Percentiles rank a stretch among this genome's conserved stretches.
These are phyloP conservation scores for Teunomyces pallodes DNA, from an alignment of 805 yeast species.

Conservation along the genomic window DNA sequence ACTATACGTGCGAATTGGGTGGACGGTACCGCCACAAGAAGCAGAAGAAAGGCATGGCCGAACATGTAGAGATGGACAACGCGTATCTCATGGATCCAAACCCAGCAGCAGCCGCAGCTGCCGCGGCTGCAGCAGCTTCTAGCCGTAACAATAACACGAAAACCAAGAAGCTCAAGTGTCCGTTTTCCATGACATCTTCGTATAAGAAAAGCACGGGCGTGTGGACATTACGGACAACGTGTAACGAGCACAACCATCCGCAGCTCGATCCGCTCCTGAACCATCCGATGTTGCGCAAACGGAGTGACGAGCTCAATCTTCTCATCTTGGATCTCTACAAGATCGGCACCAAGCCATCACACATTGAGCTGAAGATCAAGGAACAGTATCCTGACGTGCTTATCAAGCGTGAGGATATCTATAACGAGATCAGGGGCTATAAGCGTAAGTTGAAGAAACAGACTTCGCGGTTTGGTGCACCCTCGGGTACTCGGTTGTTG, in stretches of 20 bases:
- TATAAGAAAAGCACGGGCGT: slow-evolving; percentile 47
- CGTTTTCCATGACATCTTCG: slow-evolving; percentile 58
- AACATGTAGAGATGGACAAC: slow-evolving; percentile 27
- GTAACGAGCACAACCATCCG: slow-evolving; percentile 59
- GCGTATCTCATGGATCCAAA: slow-evolving; percentile 34
- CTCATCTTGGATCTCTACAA: slow-evolving; percentile 51
- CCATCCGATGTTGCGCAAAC: slow-evolving; percentile 56
- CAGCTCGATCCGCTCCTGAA: slow-evolving; percentile 53
- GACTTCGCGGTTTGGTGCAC: slow-evolving; percentile 23
- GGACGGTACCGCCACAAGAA: slow-evolving; percentile 55
- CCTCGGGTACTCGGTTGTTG: slow-evolving; percentile 16
- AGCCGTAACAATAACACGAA: slow-evolving; percentile 24
- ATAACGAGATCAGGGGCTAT: slow-evolving; percentile 55
- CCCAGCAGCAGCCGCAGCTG: slow-evolving; percentile 7
- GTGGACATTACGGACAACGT: slow-evolving; percentile 53
- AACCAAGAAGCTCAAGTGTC: slow-evolving; percentile 54
- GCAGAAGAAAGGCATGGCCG: slow-evolving; percentile 20
- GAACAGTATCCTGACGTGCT: slow-evolving; percentile 52
- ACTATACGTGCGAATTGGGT: slow-evolving; percentile 58
- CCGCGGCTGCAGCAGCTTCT: neutral
- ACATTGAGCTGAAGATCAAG: slow-evolving; percentile 50
- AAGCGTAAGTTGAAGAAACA: slow-evolving; percentile 49
- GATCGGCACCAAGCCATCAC: slow-evolving; percentile 54
- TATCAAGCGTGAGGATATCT: slow-evolving; percentile 56
- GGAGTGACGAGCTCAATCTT: slow-evolving; percentile 50